Conservation (phyloP, 139 green algal species). For the Protoeuglena noctilucae region DNA sequence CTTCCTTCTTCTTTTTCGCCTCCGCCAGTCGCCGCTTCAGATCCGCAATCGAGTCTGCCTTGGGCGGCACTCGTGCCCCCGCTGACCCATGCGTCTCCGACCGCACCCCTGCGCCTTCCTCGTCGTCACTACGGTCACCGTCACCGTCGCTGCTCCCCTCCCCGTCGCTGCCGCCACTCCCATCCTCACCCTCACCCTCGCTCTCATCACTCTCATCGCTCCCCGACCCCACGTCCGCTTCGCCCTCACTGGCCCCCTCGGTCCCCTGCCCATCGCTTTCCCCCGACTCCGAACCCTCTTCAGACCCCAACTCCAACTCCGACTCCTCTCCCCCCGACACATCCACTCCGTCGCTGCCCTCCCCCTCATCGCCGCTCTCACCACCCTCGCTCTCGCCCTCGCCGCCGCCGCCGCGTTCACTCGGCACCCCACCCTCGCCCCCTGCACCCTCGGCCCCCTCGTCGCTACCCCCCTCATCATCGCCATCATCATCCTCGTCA, state of each 20-base stretch:
- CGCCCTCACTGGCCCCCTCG: neutral
- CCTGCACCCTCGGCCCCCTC: neutral
- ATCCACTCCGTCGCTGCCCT: constrained; percentile 14
- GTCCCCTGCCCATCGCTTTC: constrained; percentile 1
- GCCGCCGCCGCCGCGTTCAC: neutral
- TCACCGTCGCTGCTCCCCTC: constrained; percentile 5
- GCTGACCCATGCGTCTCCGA: neutral
- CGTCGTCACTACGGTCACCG: constrained; percentile 9
- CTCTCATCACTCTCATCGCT: constrained; percentile 10
- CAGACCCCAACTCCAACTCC: neutral
- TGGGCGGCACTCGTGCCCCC: neutral
- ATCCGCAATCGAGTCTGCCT: constrained; percentile 12
- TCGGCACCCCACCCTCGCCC: neutral
- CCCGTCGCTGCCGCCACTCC: constrained; percentile 1
- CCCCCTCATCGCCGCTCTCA: constrained; percentile 5
- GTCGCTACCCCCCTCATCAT: neutral
- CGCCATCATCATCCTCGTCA: constrained; percentile 10
- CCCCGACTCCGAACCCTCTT: neutral
- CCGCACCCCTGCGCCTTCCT: constrained; percentile 3
- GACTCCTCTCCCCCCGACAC: constrained; percentile 1
- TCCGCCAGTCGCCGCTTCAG: constrained; percentile 20
- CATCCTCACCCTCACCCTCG: neutral
- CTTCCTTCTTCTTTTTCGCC: constrained; percentile 13
- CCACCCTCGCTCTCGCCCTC: constrained; percentile 12
- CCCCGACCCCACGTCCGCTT: neutral